Evolutionary conservation across 2,329 filamentous ascomycete genomes (phyloP).

Genomic region (Colletotrichum endophyticum): DNA sequence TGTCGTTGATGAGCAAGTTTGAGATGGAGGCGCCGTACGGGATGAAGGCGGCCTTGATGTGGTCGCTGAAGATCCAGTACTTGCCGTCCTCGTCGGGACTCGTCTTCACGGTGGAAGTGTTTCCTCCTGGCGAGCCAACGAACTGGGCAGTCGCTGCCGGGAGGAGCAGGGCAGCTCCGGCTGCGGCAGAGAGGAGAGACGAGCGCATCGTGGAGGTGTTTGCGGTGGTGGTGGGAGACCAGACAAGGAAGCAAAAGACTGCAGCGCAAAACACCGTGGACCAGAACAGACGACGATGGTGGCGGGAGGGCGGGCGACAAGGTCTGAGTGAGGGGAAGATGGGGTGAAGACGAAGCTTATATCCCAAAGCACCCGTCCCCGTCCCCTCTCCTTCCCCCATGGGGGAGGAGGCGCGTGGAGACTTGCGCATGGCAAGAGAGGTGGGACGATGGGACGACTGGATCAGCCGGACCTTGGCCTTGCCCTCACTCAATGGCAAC

Average conservation of each 20-base stretch:
- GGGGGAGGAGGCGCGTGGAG: neutral
- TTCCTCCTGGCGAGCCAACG: slow-evolving; percentile 22
- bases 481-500: neutral
- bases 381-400: neutral
- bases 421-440: slow-evolving; percentile 2
- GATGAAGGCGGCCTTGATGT: slow-evolving; percentile 73
- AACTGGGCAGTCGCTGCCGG: slow-evolving; percentile 33
- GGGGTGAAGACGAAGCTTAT: slow-evolving; percentile 17
- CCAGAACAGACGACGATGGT: slow-evolving; percentile 6
- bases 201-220: slow-evolving; percentile 13
- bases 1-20: slow-evolving; percentile 74
- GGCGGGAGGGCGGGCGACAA: neutral
- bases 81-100: slow-evolving; percentile 66
- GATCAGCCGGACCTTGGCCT: slow-evolving; percentile 7
- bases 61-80: slow-evolving; percentile 72
- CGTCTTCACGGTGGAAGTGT: slow-evolving; percentile 23
- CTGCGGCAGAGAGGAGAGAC: slow-evolving; percentile 6
- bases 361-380: neutral
- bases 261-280: neutral
- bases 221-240: neutral
- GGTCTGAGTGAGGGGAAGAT: slow-evolving; percentile 1
- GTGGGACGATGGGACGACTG: slow-evolving; percentile 14
- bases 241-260: slow-evolving; percentile 9
- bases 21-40: slow-evolving; percentile 77
- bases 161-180: slow-evolving; percentile 24